Percentiles rank a stretch among this genome's conserved stretches.
Evolutionary conservation across 768 basidiomycete genomes (phyloP).

Genomic region (Agrocybe pediades): DNA sequence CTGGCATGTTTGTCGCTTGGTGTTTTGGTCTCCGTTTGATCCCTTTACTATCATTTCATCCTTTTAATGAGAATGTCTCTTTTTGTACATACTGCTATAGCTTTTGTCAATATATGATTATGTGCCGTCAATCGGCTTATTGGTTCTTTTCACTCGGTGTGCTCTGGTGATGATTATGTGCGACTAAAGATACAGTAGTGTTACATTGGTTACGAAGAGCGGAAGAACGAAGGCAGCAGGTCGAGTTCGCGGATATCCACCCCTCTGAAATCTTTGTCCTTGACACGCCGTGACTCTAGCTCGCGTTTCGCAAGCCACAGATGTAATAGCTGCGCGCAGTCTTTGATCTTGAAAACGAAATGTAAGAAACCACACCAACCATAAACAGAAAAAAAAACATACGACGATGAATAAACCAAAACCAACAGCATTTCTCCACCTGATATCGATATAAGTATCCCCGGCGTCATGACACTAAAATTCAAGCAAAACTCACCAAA

Average conservation of each 20-base stretch:
- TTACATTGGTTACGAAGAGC: background rate
- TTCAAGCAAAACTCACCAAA: conserved; percentile 49
- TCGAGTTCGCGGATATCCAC: conserved; percentile 71
- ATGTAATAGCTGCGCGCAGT: conserved; percentile 66
- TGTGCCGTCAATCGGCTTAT: conserved; percentile 20
- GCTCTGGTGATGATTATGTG: background rate
- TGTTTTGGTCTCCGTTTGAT: background rate
- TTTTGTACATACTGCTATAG: conserved; percentile 16
- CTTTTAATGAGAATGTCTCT: conserved; percentile 1
- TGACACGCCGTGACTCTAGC: conserved; percentile 66
- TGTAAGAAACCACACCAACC: background rate
- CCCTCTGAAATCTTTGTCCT: conserved; percentile 70
- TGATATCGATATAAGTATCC: conserved; percentile 11
- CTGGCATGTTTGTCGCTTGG: conserved; percentile 2
- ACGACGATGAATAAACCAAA: conserved; percentile 70
- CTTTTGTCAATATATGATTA: conserved; percentile 22
- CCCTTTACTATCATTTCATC: conserved; percentile 3
- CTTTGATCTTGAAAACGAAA: conserved; percentile 51
- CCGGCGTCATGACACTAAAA: conserved; percentile 3
- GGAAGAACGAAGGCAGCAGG: conserved; percentile 42
- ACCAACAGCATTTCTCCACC: conserved; percentile 71
- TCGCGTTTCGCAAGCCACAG: conserved; percentile 73
- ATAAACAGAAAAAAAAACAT: conserved; percentile 20
- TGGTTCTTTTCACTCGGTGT: background rate
- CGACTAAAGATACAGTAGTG: background rate